Percentiles rank a stretch among this genome's conserved stretches.
These are phyloP conservation scores for Batrachochytrium dendrobatidis DNA, from an alignment of 371 early-diverging fungal species.

Conservation along the genomic window DNA sequence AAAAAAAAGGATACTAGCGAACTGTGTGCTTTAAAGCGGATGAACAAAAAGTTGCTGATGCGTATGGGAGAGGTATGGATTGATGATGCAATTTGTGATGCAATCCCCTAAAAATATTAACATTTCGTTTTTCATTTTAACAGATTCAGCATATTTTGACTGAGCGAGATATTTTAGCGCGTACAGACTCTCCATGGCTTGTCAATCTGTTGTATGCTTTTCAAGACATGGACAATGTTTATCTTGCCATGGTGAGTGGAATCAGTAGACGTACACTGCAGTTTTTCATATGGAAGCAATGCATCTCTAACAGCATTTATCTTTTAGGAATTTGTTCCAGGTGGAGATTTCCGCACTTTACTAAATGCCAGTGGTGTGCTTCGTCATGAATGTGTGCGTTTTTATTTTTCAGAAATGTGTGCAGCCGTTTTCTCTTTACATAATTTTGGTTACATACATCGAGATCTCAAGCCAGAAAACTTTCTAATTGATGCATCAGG, in stretches of 20 bases:
- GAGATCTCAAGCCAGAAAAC: constrained; percentile 89
- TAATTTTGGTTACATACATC: constrained; percentile 55
- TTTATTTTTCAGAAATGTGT: constrained; percentile 63
- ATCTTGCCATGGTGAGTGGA: constrained; percentile 41
- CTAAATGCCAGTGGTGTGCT: constrained; percentile 59
- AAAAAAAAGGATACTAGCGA: constrained; percentile 54
- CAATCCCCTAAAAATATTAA: background rate
- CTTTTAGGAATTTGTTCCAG: constrained; percentile 74
- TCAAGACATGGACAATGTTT: constrained; percentile 52
- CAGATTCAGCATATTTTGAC: constrained; percentile 61
- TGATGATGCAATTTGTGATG: background rate
- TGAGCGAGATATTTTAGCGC: constrained; percentile 61
- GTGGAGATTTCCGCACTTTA: constrained; percentile 79
- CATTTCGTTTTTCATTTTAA: background rate
- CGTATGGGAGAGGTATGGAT: constrained; percentile 43
- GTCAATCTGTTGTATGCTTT: constrained; percentile 73
- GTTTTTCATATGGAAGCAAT: background rate
- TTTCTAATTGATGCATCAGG: constrained; percentile 66
- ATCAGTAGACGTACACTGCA: background rate
- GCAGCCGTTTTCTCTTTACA: constrained; percentile 62
- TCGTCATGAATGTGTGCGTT: constrained; percentile 51
- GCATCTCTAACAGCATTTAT: background rate
- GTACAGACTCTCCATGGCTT: constrained; percentile 59
- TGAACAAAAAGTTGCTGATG: constrained; percentile 54
- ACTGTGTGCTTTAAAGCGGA: constrained; percentile 60